Evolutionary conservation across 1,284 basidiomycete genomes (phyloP).

Genomic region (Vanrija sp.): DNA sequence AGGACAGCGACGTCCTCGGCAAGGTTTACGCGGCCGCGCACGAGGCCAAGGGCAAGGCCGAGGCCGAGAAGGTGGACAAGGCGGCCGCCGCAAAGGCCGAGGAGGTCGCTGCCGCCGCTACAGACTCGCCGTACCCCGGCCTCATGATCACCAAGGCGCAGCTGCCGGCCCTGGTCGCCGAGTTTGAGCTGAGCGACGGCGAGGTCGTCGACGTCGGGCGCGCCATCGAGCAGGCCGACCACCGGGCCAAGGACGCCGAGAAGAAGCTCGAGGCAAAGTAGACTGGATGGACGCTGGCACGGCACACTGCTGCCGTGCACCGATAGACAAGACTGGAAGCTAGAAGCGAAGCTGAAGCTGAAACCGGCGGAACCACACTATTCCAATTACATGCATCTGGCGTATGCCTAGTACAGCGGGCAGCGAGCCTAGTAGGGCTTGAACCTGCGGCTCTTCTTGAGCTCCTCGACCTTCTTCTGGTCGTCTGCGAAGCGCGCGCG

Average conservation of each 20-base stretch:
- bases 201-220: conserved; percentile 49
- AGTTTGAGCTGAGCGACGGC: conserved; percentile 40
- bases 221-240: conserved; percentile 49
- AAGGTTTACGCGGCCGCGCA: conserved; percentile 24
- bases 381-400: background rate
- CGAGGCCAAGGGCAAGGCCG: conserved; percentile 6
- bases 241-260: conserved; percentile 25
- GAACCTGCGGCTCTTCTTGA: conserved; percentile 73
- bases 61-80: background rate
- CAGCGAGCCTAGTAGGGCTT: conserved; percentile 64
- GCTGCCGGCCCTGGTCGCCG: conserved; percentile 36
- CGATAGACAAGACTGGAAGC: too few species aligned
- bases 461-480: conserved; percentile 76
- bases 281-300: background rate
- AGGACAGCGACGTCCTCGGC: conserved; percentile 23
- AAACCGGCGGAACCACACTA: too few species aligned
- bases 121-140: conserved; percentile 4
- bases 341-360: too few species aligned
- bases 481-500: conserved; percentile 79
- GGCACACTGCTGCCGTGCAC: too few species aligned
- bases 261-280: conserved; percentile 7
- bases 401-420: background rate
- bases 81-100: background rate
- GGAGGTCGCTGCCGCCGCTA: background rate
- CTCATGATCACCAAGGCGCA: conserved; percentile 30